These are phyloP conservation scores for Podosphaera fusca DNA, from an alignment of 2,329 filamentous ascomycete species.

Conservation along the genomic window DNA sequence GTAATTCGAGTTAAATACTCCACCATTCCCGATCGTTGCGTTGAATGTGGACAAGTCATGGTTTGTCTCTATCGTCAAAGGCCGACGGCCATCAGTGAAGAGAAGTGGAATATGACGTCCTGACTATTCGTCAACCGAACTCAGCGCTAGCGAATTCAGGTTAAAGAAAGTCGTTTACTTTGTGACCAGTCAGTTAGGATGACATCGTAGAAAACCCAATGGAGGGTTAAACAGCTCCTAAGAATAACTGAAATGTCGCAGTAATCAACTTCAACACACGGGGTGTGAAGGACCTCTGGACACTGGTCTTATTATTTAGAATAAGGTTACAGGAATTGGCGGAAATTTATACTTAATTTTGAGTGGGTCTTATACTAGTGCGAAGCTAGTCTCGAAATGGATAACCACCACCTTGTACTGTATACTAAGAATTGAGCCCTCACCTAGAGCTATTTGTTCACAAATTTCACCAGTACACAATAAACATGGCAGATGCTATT, in stretches of 20 bases:
- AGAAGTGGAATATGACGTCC: constrained; percentile 74
- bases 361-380: constrained; percentile 1
- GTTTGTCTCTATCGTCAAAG: constrained; percentile 58
- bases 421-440: too few species aligned
- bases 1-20: not conserved
- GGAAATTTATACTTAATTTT: constrained; percentile 12
- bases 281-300: constrained; percentile 56
- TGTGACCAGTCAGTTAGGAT: constrained; percentile 93
- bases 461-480: not conserved
- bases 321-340: constrained; percentile 18
- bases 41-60: constrained; percentile 14
- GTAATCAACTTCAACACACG: constrained; percentile 49
- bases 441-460: not conserved
- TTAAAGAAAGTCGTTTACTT: constrained; percentile 41
- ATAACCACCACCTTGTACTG: not conserved
- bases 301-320: constrained; percentile 54
- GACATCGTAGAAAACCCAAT: constrained; percentile 36
- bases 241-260: constrained; percentile 62
- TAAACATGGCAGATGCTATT: constrained; percentile 29
- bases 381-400: constrained; percentile 4
- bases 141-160: constrained; percentile 48
- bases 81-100: constrained; percentile 75
- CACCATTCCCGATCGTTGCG: not conserved
- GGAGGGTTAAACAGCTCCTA: constrained; percentile 48
- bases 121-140: constrained; percentile 34